Conservation (phyloP, 345 rosid genomes). For the Syzygium aromaticum region DNA sequence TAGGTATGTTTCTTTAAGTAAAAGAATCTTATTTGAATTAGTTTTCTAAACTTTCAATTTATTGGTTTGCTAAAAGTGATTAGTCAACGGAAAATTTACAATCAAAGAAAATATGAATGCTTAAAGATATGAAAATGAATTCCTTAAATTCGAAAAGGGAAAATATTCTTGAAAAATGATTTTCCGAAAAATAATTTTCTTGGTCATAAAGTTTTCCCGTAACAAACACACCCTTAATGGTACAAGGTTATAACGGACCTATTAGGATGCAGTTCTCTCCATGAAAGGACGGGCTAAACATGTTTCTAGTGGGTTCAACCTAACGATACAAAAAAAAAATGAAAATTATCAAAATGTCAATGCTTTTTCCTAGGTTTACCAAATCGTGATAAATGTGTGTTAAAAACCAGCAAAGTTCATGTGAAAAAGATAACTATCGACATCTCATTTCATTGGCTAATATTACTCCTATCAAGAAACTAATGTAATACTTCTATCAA, state of each 20-base stretch:
- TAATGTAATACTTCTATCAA: not conserved
- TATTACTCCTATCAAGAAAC: not conserved
- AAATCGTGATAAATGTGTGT: not conserved
- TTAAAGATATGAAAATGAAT: not conserved
- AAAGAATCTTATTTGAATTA: not conserved
- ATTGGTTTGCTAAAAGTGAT: not conserved
- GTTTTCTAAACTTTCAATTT: not conserved
- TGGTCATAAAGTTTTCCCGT: fast-evolving
- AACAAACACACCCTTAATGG: not conserved
- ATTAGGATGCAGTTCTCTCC: not conserved
- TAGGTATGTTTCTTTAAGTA: too few relatives aligned
- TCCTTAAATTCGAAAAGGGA: not conserved
- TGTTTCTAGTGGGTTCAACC: not conserved
- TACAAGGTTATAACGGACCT: not conserved
- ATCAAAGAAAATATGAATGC: not conserved
- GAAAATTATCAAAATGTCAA: not conserved
- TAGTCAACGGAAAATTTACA: not conserved
- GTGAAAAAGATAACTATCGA: not conserved
- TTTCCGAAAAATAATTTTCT: not conserved
- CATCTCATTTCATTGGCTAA: not conserved
- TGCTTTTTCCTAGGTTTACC: not conserved
- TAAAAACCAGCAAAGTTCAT: not conserved
- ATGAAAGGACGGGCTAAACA: not conserved
- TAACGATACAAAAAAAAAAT: not conserved
- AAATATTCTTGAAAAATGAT: not conserved